Evolutionary conservation across 2,329 filamentous ascomycete species (phyloP).

Genomic region (Paecilomyces niveus): DNA sequence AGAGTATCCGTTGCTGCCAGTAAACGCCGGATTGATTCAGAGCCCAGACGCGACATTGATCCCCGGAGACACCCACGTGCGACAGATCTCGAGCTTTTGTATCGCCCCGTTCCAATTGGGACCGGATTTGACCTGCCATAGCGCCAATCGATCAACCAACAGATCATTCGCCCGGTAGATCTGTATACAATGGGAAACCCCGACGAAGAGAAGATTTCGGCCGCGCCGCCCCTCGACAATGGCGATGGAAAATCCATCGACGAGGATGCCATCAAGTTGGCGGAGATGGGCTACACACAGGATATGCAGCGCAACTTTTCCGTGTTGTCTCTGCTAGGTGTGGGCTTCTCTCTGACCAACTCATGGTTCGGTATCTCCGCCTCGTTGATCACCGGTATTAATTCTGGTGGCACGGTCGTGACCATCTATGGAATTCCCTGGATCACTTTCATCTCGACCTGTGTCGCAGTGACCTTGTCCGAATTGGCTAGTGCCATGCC

Average conservation of each 20-base stretch:
- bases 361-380: conserved; percentile 47
- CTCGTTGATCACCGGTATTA: conserved; percentile 44
- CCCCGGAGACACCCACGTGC: background rate
- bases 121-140: background rate
- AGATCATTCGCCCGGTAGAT: background rate
- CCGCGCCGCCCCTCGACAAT: background rate
- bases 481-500: conserved; percentile 45
- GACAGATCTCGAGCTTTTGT: background rate
- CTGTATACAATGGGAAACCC: background rate
- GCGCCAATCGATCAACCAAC: background rate
- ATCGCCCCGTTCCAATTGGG: background rate
- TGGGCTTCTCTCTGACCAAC: conserved; percentile 46
- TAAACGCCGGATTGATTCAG: background rate
- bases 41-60: background rate
- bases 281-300: conserved; percentile 2
- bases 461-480: conserved; percentile 40
- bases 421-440: conserved; percentile 46
- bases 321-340: conserved; percentile 43
- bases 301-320: conserved; percentile 4
- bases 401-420: conserved; percentile 42
- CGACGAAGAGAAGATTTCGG: background rate
- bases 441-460: conserved; percentile 39
- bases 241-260: background rate
- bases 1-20: background rate
- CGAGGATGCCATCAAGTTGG: conserved; percentile 2